phyloP scores from a whole-genome alignment of 352 stramenopile species.

The Globisporangium splendens region DNA sequence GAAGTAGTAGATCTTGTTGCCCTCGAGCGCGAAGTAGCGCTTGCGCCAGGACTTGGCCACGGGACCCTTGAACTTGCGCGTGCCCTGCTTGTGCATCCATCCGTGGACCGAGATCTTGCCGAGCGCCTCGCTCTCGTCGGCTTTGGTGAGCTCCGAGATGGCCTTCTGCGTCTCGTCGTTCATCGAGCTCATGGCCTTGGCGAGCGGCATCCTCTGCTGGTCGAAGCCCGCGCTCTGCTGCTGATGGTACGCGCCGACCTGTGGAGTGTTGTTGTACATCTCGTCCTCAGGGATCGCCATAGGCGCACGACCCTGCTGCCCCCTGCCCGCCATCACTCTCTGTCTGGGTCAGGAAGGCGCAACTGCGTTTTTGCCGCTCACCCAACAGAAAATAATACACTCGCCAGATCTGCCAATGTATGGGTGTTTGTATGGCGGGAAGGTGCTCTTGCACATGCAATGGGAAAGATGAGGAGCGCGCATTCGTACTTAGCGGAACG shows the following conservation, averaged over 20 bases:
- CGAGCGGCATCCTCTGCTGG: conserved; percentile 5
- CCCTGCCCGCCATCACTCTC: no score
- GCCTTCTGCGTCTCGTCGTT: conserved; percentile 42
- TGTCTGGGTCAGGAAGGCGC: no score
- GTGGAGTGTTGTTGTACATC: conserved; percentile 13
- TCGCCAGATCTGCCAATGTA: no score
- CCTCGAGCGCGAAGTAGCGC: conserved; percentile 81
- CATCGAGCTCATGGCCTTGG: conserved; percentile 4
- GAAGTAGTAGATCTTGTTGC: conserved; percentile 87
- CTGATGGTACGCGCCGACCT: conserved; percentile 14
- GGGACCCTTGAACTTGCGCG: conserved; percentile 75
- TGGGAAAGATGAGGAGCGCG: no score
- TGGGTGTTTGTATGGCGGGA: no score
- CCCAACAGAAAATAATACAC: no score
- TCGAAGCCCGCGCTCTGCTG: conserved; percentile 5
- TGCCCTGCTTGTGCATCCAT: conserved; percentile 86
- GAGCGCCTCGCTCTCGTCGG: conserved; percentile 36
- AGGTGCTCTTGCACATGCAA: no score
- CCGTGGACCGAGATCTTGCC: conserved; percentile 74
- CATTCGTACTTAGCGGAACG: no score
- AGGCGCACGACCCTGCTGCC: no score
- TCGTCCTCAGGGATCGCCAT: conserved; percentile 20
- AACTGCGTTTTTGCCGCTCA: no score
- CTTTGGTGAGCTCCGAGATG: conserved; percentile 70
- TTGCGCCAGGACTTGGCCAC: conserved; percentile 80